Percentiles rank a stretch among this genome's conserved stretches.
These are phyloP conservation scores for Zoysia matrella DNA, from an alignment of 202 grass and related monocot genomes.

Conservation along the genomic window DNA sequence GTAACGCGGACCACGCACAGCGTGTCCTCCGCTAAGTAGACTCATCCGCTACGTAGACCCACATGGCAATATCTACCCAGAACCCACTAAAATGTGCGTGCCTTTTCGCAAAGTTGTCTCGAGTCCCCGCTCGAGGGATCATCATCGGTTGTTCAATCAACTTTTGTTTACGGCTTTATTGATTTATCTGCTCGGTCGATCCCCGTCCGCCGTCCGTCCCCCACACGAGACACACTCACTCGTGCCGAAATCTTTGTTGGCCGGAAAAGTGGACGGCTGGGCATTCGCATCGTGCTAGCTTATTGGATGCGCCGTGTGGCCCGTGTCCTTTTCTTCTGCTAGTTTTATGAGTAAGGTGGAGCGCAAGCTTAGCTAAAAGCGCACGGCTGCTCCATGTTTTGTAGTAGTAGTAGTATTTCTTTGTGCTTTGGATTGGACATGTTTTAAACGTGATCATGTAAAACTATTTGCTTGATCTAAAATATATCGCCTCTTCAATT, in stretches of 20 bases:
- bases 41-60: neutral
- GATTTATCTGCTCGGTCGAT: neutral
- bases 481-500: too few relatives aligned
- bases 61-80: neutral
- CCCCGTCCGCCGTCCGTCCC: neutral
- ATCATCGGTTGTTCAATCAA: neutral
- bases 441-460: neutral
- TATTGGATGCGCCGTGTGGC: neutral
- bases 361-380: neutral
- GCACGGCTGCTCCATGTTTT: neutral
- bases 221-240: neutral
- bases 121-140: neutral
- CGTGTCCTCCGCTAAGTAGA: too few relatives aligned
- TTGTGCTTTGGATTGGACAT: neutral
- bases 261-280: neutral
- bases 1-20: neutral
- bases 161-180: neutral
- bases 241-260: neutral
- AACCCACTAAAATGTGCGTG: neutral
- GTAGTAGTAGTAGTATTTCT: too few relatives aligned
- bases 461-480: too few relatives aligned
- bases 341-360: neutral
- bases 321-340: neutral
- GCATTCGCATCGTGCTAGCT: conserved; percentile 2
- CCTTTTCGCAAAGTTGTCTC: neutral